phyloP scores from a whole-genome alignment of 2,329 filamentous ascomycete species.

The Ceratocystis harringtonii region DNA sequence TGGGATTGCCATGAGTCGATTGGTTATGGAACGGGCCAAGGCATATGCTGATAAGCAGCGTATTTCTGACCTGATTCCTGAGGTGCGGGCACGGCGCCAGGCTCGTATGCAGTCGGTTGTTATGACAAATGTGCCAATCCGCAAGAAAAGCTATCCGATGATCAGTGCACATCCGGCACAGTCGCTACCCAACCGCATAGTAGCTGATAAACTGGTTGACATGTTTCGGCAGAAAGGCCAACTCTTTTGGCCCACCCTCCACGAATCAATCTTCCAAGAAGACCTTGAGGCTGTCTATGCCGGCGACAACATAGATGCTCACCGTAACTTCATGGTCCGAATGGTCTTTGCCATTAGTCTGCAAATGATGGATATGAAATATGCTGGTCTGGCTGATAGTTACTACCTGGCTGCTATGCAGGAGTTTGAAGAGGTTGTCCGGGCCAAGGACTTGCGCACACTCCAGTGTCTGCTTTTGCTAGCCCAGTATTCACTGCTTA shows the following conservation, averaged over 20 bases:
- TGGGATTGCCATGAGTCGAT: conserved; percentile 83
- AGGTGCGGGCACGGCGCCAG: conserved; percentile 44
- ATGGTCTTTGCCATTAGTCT: conserved; percentile 92
- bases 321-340: conserved; percentile 73
- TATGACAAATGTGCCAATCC: conserved; percentile 36
- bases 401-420: conserved; percentile 86
- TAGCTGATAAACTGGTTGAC: conserved; percentile 67
- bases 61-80: conserved; percentile 82
- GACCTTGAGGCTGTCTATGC: conserved; percentile 71
- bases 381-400: conserved; percentile 85
- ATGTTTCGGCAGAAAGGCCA: conserved; percentile 87
- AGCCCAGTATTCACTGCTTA: conserved; percentile 80
- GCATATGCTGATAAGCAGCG: conserved; percentile 79
- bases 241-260: conserved; percentile 72
- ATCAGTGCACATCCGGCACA: conserved; percentile 72
- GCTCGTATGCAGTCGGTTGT: conserved; percentile 45
- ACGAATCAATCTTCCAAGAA: conserved; percentile 62
- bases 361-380: conserved; percentile 78
- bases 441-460: conserved; percentile 78
- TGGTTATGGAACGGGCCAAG: conserved; percentile 94
- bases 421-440: conserved; percentile 66
- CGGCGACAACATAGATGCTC: conserved; percentile 53
- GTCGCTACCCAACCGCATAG: conserved; percentile 54
- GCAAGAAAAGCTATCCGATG: conserved; percentile 79
- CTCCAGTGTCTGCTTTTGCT: conserved; percentile 80